Base-by-base conservation (phyloP, 2,329 filamentous ascomycete species). In the Botryotinia convoluta region DNA sequence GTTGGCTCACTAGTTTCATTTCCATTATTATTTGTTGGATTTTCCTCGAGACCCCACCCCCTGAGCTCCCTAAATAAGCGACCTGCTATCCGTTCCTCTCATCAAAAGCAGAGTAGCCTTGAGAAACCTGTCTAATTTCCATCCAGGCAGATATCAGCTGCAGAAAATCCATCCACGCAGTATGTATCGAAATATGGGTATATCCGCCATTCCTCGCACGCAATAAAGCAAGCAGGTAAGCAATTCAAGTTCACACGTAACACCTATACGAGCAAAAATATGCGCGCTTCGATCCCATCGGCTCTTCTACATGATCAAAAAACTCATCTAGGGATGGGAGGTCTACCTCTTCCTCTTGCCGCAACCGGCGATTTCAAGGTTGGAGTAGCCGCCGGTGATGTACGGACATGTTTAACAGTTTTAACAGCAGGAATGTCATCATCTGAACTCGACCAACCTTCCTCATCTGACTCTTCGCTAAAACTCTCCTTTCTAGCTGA, bases 401-500 rank as follows among this genome's bases (percentile, higher is more conserved):
- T 20, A 35, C 32, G 29, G 29, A 68, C 10, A 9, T 16, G 39
- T 12, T 57, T 68, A 26, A 57, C 35, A 9, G 65, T 3, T 57
- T 72, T 68, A 20, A 73, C 35, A 44, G 71, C 71, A 9, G 42
- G 71, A 5, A 70, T 73, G 42, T 70, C 71, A 42, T 35, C 48
- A 57, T 73, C 71, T 45, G 64, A 69, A 14, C 64, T 61, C 16
- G 71, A 70, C 57, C 71, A 70, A 18, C 71, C 71, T 29, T 70
- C 35, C 18, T 37, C 37, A 14, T 73, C 63, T 4, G 70, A 72
- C 39, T 72, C 62, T 29, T 72, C 69, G 14, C 65, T 57, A 8
- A 42, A 32, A 32, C 65, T 68, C 5, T n/a, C 18, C 37, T 57
- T 42, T 26, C 65, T 57, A 1, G 18, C n/a, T 9, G 35, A 32